Evolutionary conservation across 768 basidiomycete genomes (phyloP).

Genomic region (Fomitopsis pulvina): DNA sequence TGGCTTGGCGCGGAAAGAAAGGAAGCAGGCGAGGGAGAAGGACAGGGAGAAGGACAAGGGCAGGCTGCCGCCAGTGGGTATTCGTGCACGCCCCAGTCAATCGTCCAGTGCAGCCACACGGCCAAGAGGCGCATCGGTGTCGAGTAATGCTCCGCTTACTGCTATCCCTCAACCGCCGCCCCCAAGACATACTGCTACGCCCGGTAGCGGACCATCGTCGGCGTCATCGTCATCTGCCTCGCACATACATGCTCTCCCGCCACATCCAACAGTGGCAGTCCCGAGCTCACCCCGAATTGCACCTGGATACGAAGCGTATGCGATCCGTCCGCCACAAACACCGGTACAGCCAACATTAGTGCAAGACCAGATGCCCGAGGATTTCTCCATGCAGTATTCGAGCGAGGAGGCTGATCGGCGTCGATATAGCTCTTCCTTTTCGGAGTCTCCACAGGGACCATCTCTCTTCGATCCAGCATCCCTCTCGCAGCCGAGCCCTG

Average conservation of each 20-base stretch:
- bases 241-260: neutral
- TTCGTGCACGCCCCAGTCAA: conserved; percentile 36
- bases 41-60: conserved; percentile 33
- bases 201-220: neutral
- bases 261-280: conserved; percentile 6
- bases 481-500: conserved; percentile 7
- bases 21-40: conserved; percentile 20
- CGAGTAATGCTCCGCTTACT: conserved; percentile 6
- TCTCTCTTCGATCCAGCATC: conserved; percentile 9
- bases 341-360: neutral
- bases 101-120: conserved; percentile 1
- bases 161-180: neutral
- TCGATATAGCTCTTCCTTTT: conserved; percentile 13
- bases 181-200: neutral
- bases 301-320: conserved; percentile 8
- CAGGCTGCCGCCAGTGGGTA: conserved; percentile 28
- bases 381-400: conserved; percentile 14
- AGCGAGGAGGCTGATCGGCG: conserved; percentile 12
- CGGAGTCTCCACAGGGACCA: conserved; percentile 14
- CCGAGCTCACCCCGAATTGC: too few species aligned
- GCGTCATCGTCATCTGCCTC: neutral
- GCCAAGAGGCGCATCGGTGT: conserved; percentile 10
- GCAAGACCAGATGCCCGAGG: conserved; percentile 12
- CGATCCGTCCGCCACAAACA: neutral
- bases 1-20: conserved; percentile 6